Evolutionary conservation across 2,329 filamentous ascomycete species (phyloP).

Genomic region (Paecilomyces formosus): DNA sequence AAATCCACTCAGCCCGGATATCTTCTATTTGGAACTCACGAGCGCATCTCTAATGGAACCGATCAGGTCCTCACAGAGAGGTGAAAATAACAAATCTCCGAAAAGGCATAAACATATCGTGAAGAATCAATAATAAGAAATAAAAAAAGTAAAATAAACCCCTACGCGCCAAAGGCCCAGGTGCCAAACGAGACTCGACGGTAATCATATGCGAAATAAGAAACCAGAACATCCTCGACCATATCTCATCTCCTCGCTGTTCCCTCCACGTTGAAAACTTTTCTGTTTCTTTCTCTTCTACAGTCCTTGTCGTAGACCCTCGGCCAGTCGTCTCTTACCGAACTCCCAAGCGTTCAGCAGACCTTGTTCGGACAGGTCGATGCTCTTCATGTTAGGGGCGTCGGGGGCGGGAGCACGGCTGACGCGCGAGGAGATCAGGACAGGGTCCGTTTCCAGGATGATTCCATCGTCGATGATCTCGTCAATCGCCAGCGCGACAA

Average conservation of each 20-base stretch:
- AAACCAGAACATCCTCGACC: conserved; percentile 9
- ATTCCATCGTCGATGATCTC: conserved; percentile 95
- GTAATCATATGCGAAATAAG: conserved; percentile 11
- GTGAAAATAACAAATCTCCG: neutral
- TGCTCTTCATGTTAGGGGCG: conserved; percentile 77
- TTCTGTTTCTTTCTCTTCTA: conserved; percentile 24
- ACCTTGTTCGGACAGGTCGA: conserved; percentile 92
- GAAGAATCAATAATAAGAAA: conserved; percentile 6
- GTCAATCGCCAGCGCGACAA: conserved; percentile 87
- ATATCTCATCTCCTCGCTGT: conserved; percentile 29
- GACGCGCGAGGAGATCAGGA: conserved; percentile 85
- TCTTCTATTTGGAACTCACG: conserved; percentile 15
- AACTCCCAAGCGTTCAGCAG: conserved; percentile 91
- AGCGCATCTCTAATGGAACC: neutral
- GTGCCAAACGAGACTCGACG: conserved; percentile 1
- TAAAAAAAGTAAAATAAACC: conserved; percentile 3
- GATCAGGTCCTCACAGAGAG: neutral
- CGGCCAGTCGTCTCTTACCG: conserved; percentile 82
- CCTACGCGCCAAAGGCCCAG: neutral
- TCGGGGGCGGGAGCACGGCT: conserved; percentile 88
- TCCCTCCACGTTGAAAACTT: neutral
- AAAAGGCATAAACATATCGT: conserved; percentile 9
- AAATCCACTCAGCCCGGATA: conserved; percentile 7
- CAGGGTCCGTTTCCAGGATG: conserved; percentile 93
- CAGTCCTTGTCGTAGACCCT: conserved; percentile 80